Percentiles rank a stretch among this genome's conserved stretches.
Conservation (phyloP, 345 rosid genomes). For the Capsella bursapastoris region DNA sequence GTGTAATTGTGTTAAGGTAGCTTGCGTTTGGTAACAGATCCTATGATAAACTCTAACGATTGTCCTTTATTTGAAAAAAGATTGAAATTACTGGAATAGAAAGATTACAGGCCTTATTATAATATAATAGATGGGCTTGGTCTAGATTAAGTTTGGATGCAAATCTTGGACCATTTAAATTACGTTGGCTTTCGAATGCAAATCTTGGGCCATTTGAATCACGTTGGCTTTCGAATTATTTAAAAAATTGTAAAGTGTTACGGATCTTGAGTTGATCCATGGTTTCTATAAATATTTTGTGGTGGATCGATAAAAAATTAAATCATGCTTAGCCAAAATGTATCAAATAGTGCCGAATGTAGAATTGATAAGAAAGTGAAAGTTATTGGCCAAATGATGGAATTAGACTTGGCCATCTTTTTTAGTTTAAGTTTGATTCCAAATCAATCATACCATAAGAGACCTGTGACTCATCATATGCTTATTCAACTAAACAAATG, state of each 20-base stretch:
- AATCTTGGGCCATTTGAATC: background rate
- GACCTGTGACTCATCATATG: background rate
- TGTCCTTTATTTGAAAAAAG: no score
- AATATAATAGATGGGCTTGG: background rate
- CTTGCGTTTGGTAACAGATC: no score
- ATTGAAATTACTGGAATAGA: no score
- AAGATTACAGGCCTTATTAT: background rate
- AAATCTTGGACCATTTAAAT: background rate
- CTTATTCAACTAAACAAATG: constrained; percentile 12
- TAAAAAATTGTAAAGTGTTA: background rate
- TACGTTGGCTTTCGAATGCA: background rate
- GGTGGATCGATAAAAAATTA: background rate
- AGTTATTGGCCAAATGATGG: background rate
- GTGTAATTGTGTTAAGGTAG: no score
- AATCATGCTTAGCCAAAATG: background rate
- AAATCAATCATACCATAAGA: background rate
- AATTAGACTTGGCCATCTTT: background rate
- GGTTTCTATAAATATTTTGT: background rate
- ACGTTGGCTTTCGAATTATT: background rate
- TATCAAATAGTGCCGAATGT: background rate
- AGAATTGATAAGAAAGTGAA: background rate
- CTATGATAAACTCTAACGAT: no score
- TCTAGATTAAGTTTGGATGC: background rate
- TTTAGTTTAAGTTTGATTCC: background rate
- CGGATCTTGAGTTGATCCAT: background rate